phyloP scores from a whole-genome alignment of 768 basidiomycete genomes.

The Pleurotus sapidus region DNA sequence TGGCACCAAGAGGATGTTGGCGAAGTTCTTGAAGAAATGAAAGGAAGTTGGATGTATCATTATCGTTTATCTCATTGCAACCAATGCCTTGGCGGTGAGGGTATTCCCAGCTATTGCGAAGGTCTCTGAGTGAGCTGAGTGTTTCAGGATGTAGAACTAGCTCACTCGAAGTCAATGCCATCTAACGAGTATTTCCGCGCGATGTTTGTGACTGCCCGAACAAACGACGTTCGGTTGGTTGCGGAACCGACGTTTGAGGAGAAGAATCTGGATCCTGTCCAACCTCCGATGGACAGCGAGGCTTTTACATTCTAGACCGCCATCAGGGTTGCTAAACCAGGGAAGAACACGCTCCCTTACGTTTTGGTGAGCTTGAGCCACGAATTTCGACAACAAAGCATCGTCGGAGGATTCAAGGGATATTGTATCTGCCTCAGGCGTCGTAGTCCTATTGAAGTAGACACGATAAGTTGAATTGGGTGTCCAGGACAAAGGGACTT shows the following conservation, averaged over 20 bases:
- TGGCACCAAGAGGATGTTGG: conserved; percentile 33
- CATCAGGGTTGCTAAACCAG: not conserved
- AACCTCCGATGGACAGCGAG: conserved; percentile 65
- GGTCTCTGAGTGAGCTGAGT: too few species aligned
- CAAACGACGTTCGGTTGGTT: conserved; percentile 59
- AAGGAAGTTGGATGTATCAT: conserved; percentile 68
- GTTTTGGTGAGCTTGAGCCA: conserved; percentile 40
- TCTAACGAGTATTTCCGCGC: conserved; percentile 50
- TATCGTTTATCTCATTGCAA: conserved; percentile 47
- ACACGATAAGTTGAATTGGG: not conserved
- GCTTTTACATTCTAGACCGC: conserved; percentile 49
- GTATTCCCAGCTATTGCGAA: conserved; percentile 65
- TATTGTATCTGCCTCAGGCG: conserved; percentile 28
- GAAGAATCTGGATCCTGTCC: conserved; percentile 62
- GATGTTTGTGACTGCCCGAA: conserved; percentile 51
- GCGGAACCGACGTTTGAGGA: conserved; percentile 58
- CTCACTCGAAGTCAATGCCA: conserved; percentile 53
- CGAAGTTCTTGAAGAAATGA: conserved; percentile 65
- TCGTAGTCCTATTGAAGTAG: conserved; percentile 28
- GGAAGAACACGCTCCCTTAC: conserved; percentile 21
- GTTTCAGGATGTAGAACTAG: too few species aligned
- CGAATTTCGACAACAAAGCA: conserved; percentile 51
- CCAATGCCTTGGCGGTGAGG: conserved; percentile 53
- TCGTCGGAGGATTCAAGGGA: conserved; percentile 41
- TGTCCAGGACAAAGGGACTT: conserved; percentile 25